Conservation (phyloP, 2,329 filamentous ascomycete genomes). For the Xylaria hypoxylon region DNA sequence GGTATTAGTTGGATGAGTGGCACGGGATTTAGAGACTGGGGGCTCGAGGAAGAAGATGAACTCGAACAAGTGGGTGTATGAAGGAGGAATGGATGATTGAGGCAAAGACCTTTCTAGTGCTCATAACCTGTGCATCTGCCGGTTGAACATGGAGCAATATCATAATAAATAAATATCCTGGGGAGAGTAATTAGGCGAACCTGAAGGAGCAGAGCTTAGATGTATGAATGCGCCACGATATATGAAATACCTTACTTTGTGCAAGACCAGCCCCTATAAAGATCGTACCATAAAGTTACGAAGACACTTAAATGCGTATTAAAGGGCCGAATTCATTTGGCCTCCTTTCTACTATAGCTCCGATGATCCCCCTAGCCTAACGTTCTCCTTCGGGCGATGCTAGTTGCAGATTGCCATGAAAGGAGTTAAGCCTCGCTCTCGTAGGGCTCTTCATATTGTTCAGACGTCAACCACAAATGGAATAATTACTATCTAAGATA, state of each 20-base stretch:
- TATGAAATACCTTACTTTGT: background rate
- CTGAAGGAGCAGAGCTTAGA: constrained; percentile 4
- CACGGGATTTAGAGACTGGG: constrained; percentile 79
- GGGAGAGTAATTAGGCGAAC: constrained; percentile 13
- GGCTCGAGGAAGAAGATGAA: constrained; percentile 62
- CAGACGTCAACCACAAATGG: too few species aligned
- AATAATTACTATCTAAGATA: background rate
- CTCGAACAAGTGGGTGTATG: constrained; percentile 46
- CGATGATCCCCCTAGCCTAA: too few species aligned
- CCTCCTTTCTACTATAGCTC: too few species aligned
- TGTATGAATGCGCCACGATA: constrained; percentile 29
- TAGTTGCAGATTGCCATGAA: too few species aligned
- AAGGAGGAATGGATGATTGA: constrained; percentile 35
- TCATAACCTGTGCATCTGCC: background rate
- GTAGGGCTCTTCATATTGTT: too few species aligned
- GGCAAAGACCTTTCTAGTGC: background rate
- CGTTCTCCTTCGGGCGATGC: too few species aligned
- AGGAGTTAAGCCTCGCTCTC: too few species aligned
- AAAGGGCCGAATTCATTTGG: too few species aligned
- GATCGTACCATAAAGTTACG: too few species aligned
- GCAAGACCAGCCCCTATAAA: background rate
- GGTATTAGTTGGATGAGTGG: constrained; percentile 79
- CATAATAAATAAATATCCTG: constrained; percentile 15
- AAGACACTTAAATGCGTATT: too few species aligned
- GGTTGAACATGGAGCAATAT: background rate